phyloP scores from a whole-genome alignment of 768 basidiomycete genomes.

The Hericium coralloides region DNA sequence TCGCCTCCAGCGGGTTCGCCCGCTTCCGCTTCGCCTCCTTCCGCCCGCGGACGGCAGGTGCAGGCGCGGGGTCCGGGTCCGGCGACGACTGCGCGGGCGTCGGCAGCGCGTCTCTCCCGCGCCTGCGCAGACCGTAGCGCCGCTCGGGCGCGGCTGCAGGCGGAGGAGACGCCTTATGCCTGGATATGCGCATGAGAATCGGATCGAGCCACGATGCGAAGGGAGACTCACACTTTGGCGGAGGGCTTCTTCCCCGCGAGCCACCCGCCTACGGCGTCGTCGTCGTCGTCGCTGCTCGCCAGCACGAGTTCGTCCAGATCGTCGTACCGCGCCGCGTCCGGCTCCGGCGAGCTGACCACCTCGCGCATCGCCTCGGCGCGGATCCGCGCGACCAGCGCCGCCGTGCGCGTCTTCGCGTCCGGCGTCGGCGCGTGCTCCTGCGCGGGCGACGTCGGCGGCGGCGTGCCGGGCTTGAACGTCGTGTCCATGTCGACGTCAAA shows the following conservation, averaged over 20 bases:
- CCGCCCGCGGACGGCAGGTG: background rate
- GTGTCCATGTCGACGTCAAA: background rate
- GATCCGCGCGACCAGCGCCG: slow-evolving; percentile 53
- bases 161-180: background rate
- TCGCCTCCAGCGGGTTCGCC: slow-evolving; percentile 7
- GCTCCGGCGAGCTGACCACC: slow-evolving; percentile 36
- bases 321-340: slow-evolving; percentile 20
- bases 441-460: slow-evolving; percentile 16
- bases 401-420: slow-evolving; percentile 35
- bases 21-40: background rate
- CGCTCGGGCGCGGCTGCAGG: background rate
- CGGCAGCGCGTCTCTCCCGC: background rate
- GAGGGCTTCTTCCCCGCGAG: slow-evolving; percentile 5
- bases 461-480: slow-evolving; percentile 9
- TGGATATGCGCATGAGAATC: background rate
- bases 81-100: background rate
- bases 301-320: slow-evolving; percentile 34
- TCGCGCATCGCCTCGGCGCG: slow-evolving; percentile 26
- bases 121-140: background rate
- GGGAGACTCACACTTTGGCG: slow-evolving; percentile 1
- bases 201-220: background rate
- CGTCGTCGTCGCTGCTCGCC: slow-evolving; percentile 34
- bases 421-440: slow-evolving; percentile 25
- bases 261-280: slow-evolving; percentile 21
- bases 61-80: background rate